Percentiles rank a stretch among this genome's conserved stretches.
These are phyloP conservation scores for Salix purpurea DNA, from an alignment of 345 rosid species.

Conservation along the genomic window DNA sequence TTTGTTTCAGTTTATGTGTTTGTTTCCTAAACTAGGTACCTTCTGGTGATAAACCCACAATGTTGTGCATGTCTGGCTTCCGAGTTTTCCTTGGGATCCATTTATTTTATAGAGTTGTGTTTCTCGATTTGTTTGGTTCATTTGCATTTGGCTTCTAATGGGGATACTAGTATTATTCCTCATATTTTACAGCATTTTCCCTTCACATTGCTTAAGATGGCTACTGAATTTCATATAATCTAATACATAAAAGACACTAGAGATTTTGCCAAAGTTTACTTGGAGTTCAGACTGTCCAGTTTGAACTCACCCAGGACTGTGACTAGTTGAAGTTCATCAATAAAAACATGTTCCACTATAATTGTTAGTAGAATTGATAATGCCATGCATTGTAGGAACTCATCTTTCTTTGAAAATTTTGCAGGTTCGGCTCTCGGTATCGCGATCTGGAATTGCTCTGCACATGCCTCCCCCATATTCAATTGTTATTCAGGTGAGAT, in stretches of 20 bases:
- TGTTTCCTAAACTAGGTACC: not conserved
- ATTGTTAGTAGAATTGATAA: not conserved
- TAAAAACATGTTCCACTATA: not conserved
- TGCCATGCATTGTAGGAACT: not conserved
- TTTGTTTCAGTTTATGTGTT: not conserved
- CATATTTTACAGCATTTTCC: not conserved
- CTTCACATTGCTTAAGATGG: not conserved
- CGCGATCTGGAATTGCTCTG: slow-evolving; percentile 44
- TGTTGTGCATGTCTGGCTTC: not conserved
- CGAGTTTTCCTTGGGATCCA: not conserved
- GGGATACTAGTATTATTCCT: no score
- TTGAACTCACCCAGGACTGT: not conserved
- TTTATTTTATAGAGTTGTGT: not conserved
- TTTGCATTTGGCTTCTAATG: no score
- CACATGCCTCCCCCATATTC: slow-evolving; percentile 97
- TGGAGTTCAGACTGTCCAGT: not conserved
- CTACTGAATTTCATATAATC: not conserved
- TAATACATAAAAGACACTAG: not conserved
- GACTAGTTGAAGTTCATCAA: not conserved
- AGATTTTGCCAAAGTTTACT: not conserved
- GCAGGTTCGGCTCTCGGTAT: slow-evolving; percentile 65
- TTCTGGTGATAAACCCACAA: not conserved
- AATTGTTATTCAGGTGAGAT: slow-evolving; percentile 75
- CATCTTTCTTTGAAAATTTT: slow-evolving; percentile 3
- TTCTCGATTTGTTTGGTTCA: no score